Percentiles rank a stretch among this genome's conserved stretches.
These are phyloP conservation scores for Wickerhamomyces kurtzmanii DNA, from an alignment of 805 yeast species.

Conservation along the genomic window DNA sequence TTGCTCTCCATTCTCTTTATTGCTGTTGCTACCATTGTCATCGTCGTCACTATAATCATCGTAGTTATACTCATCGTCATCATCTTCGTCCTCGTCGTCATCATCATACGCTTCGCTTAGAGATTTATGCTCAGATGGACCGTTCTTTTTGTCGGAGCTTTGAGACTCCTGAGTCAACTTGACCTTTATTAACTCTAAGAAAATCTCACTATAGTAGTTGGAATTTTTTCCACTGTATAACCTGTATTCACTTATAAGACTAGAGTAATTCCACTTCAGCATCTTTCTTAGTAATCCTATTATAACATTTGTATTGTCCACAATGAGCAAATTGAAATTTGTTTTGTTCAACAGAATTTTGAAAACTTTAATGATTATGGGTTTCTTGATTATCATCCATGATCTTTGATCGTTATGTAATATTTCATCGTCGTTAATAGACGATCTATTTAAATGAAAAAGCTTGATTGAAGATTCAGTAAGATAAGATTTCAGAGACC, in stretches of 20 bases:
- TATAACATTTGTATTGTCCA: conserved; percentile 74
- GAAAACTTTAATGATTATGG: conserved; percentile 55
- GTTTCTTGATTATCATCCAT: conserved; percentile 72
- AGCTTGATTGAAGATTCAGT: conserved; percentile 1
- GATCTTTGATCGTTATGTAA: conserved; percentile 7
- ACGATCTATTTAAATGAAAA: not conserved
- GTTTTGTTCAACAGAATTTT: conserved; percentile 50
- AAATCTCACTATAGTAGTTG: conserved; percentile 74
- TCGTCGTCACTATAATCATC: too few species aligned
- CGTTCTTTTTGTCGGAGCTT: conserved; percentile 1
- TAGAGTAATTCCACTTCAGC: conserved; percentile 83
- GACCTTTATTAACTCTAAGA: conserved; percentile 61
- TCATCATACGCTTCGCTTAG: conserved; percentile 8
- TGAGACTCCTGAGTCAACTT: conserved; percentile 22
- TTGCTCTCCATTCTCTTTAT: too few species aligned
- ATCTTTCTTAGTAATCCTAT: conserved; percentile 75
- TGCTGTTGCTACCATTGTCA: too few species aligned
- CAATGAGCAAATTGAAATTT: conserved; percentile 59
- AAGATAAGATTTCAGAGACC: conserved; percentile 1
- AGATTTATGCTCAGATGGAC: conserved; percentile 5
- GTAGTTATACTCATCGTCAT: conserved; percentile 26
- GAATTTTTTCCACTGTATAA: conserved; percentile 63
- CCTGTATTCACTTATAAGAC: conserved; percentile 79
- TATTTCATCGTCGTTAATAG: conserved; percentile 2
- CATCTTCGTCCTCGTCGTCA: conserved; percentile 13